Percentiles rank a stretch among this genome's conserved stretches.
Conservation (phyloP, 176 grass and related monocot species). For the Areca catechu region DNA sequence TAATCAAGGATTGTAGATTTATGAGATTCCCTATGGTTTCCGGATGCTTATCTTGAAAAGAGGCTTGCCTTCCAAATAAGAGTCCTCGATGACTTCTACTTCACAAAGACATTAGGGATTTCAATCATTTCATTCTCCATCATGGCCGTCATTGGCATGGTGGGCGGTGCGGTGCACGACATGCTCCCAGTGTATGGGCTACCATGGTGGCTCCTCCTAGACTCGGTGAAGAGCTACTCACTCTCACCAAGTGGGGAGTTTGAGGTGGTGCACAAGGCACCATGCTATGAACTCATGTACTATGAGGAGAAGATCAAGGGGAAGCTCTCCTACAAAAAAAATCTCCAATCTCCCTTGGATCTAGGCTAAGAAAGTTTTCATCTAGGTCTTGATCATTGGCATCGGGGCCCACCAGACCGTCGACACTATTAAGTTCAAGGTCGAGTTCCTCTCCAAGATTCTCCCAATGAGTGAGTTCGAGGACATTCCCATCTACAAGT, state of each 20-base stretch:
- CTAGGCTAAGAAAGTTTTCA: constrained; percentile 63
- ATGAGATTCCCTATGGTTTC: no score
- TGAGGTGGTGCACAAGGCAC: constrained; percentile 41
- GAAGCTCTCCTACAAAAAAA: background rate
- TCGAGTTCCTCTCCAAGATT: constrained; percentile 42
- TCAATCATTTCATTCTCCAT: no score
- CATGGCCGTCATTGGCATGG: background rate
- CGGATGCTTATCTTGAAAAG: no score
- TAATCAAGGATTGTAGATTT: no score
- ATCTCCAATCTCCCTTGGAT: constrained; percentile 62
- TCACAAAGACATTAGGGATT: no score
- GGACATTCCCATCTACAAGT: constrained; percentile 29
- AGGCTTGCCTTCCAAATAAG: no score
- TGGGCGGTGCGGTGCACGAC: constrained; percentile 34
- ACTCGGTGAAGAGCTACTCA: constrained; percentile 44
- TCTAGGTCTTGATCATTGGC: constrained; percentile 50
- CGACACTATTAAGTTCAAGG: constrained; percentile 50
- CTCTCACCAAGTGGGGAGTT: constrained; percentile 41
- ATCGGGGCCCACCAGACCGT: no score
- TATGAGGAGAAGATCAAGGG: constrained; percentile 46
- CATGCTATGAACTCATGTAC: constrained; percentile 69
- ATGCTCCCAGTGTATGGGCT: constrained; percentile 55
- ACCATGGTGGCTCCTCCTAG: constrained; percentile 53
- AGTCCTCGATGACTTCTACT: no score
- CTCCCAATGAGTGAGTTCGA: constrained; percentile 36